A percentile compares a stretch with the other conserved stretches of the same genome.
These are phyloP conservation scores for Sungouiozyma ichnusensis DNA, from an alignment of 805 yeast species.

Conservation along the genomic window DNA sequence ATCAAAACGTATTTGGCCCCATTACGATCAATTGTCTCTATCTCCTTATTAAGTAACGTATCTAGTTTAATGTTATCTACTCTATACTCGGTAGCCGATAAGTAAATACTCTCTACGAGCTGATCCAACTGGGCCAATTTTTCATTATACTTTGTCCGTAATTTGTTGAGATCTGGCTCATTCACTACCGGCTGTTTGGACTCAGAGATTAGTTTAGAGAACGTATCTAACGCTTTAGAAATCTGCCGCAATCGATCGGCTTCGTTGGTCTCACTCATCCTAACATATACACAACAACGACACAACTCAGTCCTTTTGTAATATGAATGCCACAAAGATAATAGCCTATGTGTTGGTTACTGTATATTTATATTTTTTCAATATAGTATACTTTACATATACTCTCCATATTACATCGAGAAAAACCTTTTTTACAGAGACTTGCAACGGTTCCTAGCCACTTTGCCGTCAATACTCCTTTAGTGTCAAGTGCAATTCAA, in stretches of 20 bases:
- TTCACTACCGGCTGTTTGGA: slow-evolving; percentile 17
- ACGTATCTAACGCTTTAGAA: slow-evolving; percentile 22
- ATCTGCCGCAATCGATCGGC: slow-evolving; percentile 4
- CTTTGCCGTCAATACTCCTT: too few species aligned
- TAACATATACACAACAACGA: too few species aligned
- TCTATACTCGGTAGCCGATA: slow-evolving; percentile 8
- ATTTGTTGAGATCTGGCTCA: not conserved
- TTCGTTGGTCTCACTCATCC: not conserved
- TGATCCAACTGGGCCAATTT: not conserved
- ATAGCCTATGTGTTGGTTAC: too few species aligned
- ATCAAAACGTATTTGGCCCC: slow-evolving; percentile 19
- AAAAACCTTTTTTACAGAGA: too few species aligned
- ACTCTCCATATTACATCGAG: too few species aligned
- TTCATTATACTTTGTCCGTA: not conserved
- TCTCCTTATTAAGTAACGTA: slow-evolving; percentile 9
- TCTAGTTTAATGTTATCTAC: slow-evolving; percentile 9
- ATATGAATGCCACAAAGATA: too few species aligned
- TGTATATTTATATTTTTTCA: too few species aligned
- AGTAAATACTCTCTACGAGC: not conserved
- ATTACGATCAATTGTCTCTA: slow-evolving; percentile 16
- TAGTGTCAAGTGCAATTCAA: too few species aligned
- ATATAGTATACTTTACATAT: too few species aligned
- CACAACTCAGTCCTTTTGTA: too few species aligned
- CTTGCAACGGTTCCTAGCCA: too few species aligned
- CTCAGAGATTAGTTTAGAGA: slow-evolving; percentile 31